Percentiles rank a stretch among this genome's conserved stretches.
phyloP scores from a whole-genome alignment of 2,329 filamentous ascomycete species.

The Bipolaris oryzae region DNA sequence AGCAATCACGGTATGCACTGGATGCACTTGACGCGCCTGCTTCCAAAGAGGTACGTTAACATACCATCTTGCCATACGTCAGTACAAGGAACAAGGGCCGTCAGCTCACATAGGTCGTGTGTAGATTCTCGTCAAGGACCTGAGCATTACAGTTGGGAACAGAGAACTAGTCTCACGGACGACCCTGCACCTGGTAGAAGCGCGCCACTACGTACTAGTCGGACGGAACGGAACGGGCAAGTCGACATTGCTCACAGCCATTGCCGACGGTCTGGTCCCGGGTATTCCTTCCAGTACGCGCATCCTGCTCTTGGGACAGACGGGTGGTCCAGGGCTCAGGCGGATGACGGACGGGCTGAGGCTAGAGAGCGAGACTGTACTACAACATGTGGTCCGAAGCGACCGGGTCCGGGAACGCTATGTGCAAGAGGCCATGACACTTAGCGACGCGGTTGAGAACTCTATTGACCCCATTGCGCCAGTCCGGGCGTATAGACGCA shows the following conservation, averaged over 20 bases:
- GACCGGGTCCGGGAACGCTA: slow-evolving; percentile 59
- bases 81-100: background rate
- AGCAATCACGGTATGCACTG: slow-evolving; percentile 48
- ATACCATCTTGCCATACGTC: background rate
- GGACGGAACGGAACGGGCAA: slow-evolving; percentile 85
- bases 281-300: slow-evolving; percentile 55
- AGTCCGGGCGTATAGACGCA: slow-evolving; percentile 64
- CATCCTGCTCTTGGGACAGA: slow-evolving; percentile 47
- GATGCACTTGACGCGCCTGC: slow-evolving; percentile 48
- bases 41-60: slow-evolving; percentile 41
- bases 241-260: slow-evolving; percentile 76
- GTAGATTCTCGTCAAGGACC: slow-evolving; percentile 64
- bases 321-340: slow-evolving; percentile 23
- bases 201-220: slow-evolving; percentile 76
- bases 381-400: slow-evolving; percentile 69
- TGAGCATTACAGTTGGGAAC: slow-evolving; percentile 69
- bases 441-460: slow-evolving; percentile 66
- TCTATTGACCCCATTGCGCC: slow-evolving; percentile 62
- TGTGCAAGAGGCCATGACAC: slow-evolving; percentile 65
- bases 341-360: slow-evolving; percentile 43
- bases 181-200: slow-evolving; percentile 72
- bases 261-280: slow-evolving; percentile 78
- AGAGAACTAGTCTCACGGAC: slow-evolving; percentile 73
- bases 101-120: slow-evolving; percentile 1
- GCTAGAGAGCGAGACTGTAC: slow-evolving; percentile 55